phyloP scores from a whole-genome alignment of 2,329 filamentous ascomycete species.

The Trichoderma atrobrunneum region DNA sequence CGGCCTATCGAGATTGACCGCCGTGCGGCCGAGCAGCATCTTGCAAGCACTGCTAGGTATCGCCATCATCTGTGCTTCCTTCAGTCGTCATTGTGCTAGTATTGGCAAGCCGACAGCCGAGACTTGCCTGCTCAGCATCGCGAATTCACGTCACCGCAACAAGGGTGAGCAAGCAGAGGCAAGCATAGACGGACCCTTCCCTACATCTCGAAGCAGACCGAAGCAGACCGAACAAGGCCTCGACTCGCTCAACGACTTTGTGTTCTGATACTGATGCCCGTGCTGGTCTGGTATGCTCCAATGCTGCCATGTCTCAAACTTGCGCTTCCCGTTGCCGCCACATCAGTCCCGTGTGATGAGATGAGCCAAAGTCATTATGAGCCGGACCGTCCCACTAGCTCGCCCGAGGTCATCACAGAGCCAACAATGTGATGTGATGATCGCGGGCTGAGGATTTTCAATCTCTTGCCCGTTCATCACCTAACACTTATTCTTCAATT shows the following conservation, averaged over 20 bases:
- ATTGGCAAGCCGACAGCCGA: slow-evolving; percentile 23
- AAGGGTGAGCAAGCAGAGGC: slow-evolving; percentile 8
- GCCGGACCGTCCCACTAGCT: slow-evolving; percentile 32
- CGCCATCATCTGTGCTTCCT: neutral
- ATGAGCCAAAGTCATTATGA: slow-evolving; percentile 4
- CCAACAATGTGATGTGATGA: slow-evolving; percentile 6
- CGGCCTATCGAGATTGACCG: slow-evolving; percentile 19
- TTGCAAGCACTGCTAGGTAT: neutral
- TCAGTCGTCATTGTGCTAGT: slow-evolving; percentile 17
- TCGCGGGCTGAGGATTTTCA: neutral
- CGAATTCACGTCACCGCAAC: slow-evolving; percentile 1
- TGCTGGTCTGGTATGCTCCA: neutral
- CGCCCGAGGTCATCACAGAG: slow-evolving; percentile 20
- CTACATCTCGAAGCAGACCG: slow-evolving; percentile 1
- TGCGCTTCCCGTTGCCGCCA: neutral
- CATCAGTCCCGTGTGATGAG: slow-evolving; percentile 3
- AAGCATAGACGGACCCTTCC: neutral
- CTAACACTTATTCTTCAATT: neutral
- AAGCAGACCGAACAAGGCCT: slow-evolving; percentile 15
- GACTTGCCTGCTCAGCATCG: slow-evolving; percentile 14
- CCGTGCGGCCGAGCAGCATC: slow-evolving; percentile 12
- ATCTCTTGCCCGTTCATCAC: neutral
- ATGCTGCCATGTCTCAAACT: slow-evolving; percentile 9
- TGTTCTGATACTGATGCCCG: neutral
- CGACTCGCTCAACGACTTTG: neutral